phyloP scores from a whole-genome alignment of 768 basidiomycete species.

The Termitomyces bulborhizus region DNA sequence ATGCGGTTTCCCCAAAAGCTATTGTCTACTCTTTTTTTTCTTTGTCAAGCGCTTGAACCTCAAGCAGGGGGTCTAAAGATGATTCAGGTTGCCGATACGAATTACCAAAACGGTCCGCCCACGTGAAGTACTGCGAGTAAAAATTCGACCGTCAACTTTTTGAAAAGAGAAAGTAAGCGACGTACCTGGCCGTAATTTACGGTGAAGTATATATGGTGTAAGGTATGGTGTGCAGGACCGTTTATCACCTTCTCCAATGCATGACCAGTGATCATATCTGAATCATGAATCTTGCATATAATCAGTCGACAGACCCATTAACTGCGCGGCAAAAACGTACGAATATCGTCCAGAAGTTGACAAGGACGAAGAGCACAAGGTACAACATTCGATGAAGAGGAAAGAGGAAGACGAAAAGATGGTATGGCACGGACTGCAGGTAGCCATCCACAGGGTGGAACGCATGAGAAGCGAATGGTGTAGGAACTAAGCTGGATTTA shows the following conservation, averaged over 20 bases:
- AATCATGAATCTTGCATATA: conserved; percentile 82
- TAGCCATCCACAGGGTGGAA: conserved; percentile 98
- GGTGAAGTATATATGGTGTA: conserved; percentile 96
- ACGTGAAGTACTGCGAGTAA: conserved; percentile 81
- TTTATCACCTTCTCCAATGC: conserved; percentile 87
- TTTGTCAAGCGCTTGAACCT: conserved; percentile 36
- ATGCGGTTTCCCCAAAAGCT: neutral
- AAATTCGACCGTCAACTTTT: neutral
- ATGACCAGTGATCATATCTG: conserved; percentile 95
- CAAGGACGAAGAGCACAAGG: conserved; percentile 80
- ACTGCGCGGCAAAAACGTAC: conserved; percentile 36
- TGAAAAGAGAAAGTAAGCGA: neutral
- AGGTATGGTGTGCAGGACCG: conserved; percentile 96
- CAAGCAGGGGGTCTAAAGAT: conserved; percentile 78
- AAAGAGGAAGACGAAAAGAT: conserved; percentile 85
- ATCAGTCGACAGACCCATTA: neutral
- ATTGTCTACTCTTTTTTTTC: conserved; percentile 17
- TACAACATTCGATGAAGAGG: conserved; percentile 85
- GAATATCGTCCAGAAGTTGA: conserved; percentile 93
- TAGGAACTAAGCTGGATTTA: conserved; percentile 60
- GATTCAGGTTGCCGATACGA: conserved; percentile 89
- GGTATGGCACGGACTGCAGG: conserved; percentile 91
- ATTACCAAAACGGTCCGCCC: conserved; percentile 77
- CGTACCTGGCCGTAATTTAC: conserved; percentile 89
- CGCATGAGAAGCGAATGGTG: conserved; percentile 95